Conservation (phyloP, 331 rosid genomes). For the Malus hybrid region DNA sequence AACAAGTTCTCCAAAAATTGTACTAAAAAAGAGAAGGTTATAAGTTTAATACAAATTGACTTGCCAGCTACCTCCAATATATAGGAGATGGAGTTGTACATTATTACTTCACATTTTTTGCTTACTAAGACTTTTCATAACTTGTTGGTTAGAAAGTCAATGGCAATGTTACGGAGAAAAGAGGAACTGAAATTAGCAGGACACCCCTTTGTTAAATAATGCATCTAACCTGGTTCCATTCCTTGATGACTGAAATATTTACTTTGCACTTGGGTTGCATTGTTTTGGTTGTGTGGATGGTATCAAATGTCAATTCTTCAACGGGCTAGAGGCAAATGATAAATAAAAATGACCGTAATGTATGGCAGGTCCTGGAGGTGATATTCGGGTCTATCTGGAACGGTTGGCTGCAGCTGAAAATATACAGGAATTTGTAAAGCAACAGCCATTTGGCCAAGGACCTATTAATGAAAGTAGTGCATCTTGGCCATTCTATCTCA, state of each 20-base stretch:
- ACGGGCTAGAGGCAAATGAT: neutral
- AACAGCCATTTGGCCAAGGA: slow-evolving; percentile 39
- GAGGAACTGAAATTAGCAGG: neutral
- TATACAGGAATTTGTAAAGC: slow-evolving; percentile 28
- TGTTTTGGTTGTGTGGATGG: neutral
- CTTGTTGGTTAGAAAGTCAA: neutral
- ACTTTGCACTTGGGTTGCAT: neutral
- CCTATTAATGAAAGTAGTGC: slow-evolving; percentile 25
- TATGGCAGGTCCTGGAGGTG: slow-evolving; percentile 37
- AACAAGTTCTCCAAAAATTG: neutral
- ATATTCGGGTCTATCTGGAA: slow-evolving; percentile 37
- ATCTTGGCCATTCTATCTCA: slow-evolving; percentile 39
- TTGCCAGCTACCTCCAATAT: neutral
- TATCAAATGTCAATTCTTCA: neutral
- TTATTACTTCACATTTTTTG: neutral
- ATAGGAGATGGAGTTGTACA: neutral
- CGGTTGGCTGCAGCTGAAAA: slow-evolving; percentile 34
- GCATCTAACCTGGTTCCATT: neutral
- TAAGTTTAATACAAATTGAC: neutral
- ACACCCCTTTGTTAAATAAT: neutral
- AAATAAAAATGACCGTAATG: neutral
- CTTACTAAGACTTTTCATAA: neutral
- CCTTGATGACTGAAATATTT: neutral
- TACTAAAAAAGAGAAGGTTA: neutral
- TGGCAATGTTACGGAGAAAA: neutral